Conservation (phyloP, 345 rosid genomes). For the Lepidium aucheri region DNA sequence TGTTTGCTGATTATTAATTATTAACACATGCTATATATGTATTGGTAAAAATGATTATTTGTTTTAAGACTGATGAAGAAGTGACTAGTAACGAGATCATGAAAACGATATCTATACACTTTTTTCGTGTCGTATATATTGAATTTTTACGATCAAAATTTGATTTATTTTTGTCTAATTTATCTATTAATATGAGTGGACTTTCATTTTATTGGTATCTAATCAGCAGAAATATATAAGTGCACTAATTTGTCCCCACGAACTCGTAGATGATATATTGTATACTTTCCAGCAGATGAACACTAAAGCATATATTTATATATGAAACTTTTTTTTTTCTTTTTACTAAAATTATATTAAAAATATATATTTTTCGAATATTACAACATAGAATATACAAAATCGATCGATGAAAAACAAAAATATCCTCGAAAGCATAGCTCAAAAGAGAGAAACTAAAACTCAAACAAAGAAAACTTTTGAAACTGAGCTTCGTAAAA, state of each 20-base stretch:
- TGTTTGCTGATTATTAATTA: neutral
- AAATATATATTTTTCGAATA: too few relatives aligned
- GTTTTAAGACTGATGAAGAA: slow-evolving; percentile 2
- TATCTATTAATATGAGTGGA: slow-evolving; percentile 11
- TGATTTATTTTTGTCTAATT: neutral
- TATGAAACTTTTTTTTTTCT: too few relatives aligned
- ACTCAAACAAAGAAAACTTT: too few relatives aligned
- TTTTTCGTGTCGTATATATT: neutral
- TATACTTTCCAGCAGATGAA: slow-evolving; percentile 11
- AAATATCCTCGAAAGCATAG: too few relatives aligned
- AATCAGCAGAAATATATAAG: slow-evolving; percentile 23
- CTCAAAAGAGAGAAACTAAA: too few relatives aligned
- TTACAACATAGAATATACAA: too few relatives aligned
- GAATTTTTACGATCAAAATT: neutral
- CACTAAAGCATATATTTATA: neutral
- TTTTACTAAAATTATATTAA: too few relatives aligned
- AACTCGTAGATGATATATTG: slow-evolving; percentile 11
- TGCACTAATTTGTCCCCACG: slow-evolving; percentile 24
- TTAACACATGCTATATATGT: slow-evolving; percentile 10
- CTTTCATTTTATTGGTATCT: slow-evolving; percentile 25
- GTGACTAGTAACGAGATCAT: neutral
- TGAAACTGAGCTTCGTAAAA: too few relatives aligned
- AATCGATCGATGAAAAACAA: too few relatives aligned
- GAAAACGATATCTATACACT: neutral
- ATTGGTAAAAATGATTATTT: slow-evolving; percentile 19